Evolutionary conservation across 2,329 filamentous ascomycete species (phyloP), one percentile per base, ranked within the genome.

Genomic region (Botryotinia narcissicola): DNA sequence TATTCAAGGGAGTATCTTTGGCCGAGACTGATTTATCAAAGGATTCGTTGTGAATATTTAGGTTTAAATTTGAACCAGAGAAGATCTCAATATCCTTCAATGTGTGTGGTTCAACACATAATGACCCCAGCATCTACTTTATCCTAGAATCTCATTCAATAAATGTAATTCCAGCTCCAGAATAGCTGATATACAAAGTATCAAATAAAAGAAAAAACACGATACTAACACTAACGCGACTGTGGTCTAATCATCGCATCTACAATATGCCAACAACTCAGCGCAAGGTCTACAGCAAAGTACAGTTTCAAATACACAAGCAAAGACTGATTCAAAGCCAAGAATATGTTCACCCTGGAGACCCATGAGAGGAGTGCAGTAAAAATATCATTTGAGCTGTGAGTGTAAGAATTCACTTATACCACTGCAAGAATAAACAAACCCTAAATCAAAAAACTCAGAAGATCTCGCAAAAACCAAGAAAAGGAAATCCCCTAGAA

Each of bases 31-130:
- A 7, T 51, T n/a, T 51, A n/a, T n/a, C 1, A 14, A 51, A n/a
- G 25, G 5, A 3, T n/a, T 14, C 12, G 6, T 7, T 7, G 10
- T 3, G 0, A 51, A 16, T 7, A 1, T 51, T 1, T 1, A 14
- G 4, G 22, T 25, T 25, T 2, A 12, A 51, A 5, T 48, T 4
- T 0, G 10, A 25, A 25, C 1, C 4, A 48, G 22, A 48, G 46
- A 48, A 22, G 3, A 10, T 9, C 4, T 48, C 8, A 4, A 22
- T 9, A 0, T 22, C 1, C 20, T 22, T 9, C 20, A 46, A 4
- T 40, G 3, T 40, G 40, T 14, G 3, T 4, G 16, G 18, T 44
- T 44, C 16, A 25, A 25, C 0, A 25, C 2, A 48, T 4, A 1
- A 7, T 25, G 1, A 48, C 3, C 20, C 0, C 42, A 44, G 42